phyloP scores from a whole-genome alignment of 352 stramenopile genomes.

The Peronospora farinosa region DNA sequence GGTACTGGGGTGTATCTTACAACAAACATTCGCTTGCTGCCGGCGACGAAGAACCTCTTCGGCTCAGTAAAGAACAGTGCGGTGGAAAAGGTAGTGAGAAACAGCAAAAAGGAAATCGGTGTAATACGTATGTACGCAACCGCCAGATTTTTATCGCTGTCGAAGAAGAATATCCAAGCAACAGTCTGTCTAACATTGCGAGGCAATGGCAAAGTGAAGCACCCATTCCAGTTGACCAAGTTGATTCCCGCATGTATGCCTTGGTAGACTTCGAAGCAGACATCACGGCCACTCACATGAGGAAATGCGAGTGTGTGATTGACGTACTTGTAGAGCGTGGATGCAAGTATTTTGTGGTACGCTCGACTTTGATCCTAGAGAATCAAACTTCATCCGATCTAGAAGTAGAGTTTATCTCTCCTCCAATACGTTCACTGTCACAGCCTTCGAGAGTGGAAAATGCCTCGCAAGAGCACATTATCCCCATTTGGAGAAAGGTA shows the following conservation, averaged over 20 bases:
- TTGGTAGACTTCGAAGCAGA: conserved; percentile 62
- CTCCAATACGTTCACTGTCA: conserved; percentile 37
- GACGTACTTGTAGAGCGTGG: conserved; percentile 78
- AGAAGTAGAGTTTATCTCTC: conserved; percentile 79
- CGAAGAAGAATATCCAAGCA: conserved; percentile 40
- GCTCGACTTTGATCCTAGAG: conserved; percentile 69
- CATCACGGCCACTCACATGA: conserved; percentile 33
- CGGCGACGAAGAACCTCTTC: conserved; percentile 58
- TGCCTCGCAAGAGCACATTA: conserved; percentile 30
- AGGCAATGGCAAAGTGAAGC: conserved; percentile 70
- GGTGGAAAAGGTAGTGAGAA: conserved; percentile 8
- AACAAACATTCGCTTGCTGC: conserved; percentile 43
- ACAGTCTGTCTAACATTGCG: conserved; percentile 23
- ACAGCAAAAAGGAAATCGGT: conserved; percentile 12
- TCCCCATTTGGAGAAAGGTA: conserved; percentile 62
- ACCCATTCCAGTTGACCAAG: conserved; percentile 74
- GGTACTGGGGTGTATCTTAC: conserved; percentile 65
- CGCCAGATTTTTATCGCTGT: conserved; percentile 70
- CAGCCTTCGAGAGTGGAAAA: conserved; percentile 27
- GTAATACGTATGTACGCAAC: conserved; percentile 18
- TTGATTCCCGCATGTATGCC: conserved; percentile 78
- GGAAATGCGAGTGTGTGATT: conserved; percentile 82
- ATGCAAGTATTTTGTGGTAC: conserved; percentile 85
- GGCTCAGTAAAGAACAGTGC: conserved; percentile 32
- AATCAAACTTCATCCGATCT: conserved; percentile 81